phyloP scores from a whole-genome alignment of 441 rosid genomes.

The Metrosideros polymorpha region DNA sequence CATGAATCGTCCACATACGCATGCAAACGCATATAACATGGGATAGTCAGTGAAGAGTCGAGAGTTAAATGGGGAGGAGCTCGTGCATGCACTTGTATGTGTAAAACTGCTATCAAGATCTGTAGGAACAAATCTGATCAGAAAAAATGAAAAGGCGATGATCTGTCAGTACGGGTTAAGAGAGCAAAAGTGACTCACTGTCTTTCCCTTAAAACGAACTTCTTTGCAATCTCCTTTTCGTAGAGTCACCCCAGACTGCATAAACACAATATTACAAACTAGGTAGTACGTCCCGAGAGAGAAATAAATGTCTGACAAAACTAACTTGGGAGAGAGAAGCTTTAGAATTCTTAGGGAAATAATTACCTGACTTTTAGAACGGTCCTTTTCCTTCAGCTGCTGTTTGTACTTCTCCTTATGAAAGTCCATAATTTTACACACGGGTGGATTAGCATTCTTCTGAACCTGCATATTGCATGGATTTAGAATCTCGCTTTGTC shows the following conservation, averaged over 20 bases:
- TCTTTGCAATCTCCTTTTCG: slow-evolving; percentile 55
- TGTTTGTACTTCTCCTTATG: slow-evolving; percentile 24
- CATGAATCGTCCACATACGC: neutral
- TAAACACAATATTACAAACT: neutral
- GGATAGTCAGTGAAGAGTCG: neutral
- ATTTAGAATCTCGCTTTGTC: neutral
- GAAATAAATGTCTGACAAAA: neutral
- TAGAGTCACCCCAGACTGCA: slow-evolving; percentile 42
- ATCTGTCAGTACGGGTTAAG: neutral
- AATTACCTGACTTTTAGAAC: slow-evolving; percentile 47
- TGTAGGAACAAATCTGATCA: neutral
- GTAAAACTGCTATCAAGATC: neutral
- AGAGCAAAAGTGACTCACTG: slow-evolving; percentile 40
- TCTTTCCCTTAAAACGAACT: slow-evolving; percentile 70
- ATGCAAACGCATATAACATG: neutral
- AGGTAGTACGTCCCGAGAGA: neutral
- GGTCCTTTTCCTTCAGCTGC: slow-evolving; percentile 34
- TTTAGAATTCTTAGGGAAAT: neutral
- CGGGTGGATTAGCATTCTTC: slow-evolving; percentile 41
- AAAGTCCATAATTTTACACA: slow-evolving; percentile 60
- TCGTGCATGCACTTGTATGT: neutral
- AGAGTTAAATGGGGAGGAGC: neutral
- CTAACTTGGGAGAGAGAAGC: neutral
- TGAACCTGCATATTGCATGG: slow-evolving; percentile 29
- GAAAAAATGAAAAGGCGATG: neutral